Percentiles rank a stretch among this genome's conserved stretches.
phyloP scores from a whole-genome alignment of 2,329 filamentous ascomycete species.

The Diaporthe sp. region DNA sequence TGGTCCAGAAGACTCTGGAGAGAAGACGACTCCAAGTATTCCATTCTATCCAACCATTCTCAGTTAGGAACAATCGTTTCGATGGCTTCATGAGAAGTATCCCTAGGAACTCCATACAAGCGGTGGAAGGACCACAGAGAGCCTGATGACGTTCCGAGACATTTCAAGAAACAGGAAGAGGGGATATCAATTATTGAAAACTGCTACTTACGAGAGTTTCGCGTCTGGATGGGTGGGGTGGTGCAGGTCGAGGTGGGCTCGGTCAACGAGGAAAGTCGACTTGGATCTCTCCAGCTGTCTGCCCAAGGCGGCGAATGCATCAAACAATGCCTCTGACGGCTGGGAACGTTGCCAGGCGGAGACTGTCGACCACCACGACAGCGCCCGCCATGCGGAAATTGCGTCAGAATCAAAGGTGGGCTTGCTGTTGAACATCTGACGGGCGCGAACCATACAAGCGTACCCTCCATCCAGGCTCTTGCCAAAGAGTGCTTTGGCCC shows the following conservation, averaged over 20 bases:
- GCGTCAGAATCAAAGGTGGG: slow-evolving; percentile 55
- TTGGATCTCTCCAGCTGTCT: slow-evolving; percentile 51
- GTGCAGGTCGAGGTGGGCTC: slow-evolving; percentile 68
- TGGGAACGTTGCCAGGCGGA: slow-evolving; percentile 60
- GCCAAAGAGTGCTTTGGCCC: slow-evolving; percentile 51
- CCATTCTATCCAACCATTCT: slow-evolving; percentile 46
- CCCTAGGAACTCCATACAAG: neutral
- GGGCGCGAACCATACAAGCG: slow-evolving; percentile 61
- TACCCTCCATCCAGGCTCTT: slow-evolving; percentile 66
- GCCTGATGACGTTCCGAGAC: neutral
- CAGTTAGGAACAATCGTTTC: neutral
- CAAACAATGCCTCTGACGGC: slow-evolving; percentile 64
- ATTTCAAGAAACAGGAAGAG: neutral
- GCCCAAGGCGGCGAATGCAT: slow-evolving; percentile 65
- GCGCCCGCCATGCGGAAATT: slow-evolving; percentile 59
- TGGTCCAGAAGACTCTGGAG: slow-evolving; percentile 48
- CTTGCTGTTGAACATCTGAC: slow-evolving; percentile 56
- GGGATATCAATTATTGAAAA: neutral
- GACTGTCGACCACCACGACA: slow-evolving; percentile 68
- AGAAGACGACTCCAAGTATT: slow-evolving; percentile 45
- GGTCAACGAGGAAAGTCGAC: slow-evolving; percentile 57
- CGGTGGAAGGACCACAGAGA: neutral
- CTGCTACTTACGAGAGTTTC: slow-evolving; percentile 53
- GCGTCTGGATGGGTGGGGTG: slow-evolving; percentile 67
- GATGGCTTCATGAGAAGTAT: neutral